Percentiles rank a stretch among this genome's conserved stretches.
Conservation (phyloP, 495 filamentous ascomycete species). For the Daldinia concentrica region DNA sequence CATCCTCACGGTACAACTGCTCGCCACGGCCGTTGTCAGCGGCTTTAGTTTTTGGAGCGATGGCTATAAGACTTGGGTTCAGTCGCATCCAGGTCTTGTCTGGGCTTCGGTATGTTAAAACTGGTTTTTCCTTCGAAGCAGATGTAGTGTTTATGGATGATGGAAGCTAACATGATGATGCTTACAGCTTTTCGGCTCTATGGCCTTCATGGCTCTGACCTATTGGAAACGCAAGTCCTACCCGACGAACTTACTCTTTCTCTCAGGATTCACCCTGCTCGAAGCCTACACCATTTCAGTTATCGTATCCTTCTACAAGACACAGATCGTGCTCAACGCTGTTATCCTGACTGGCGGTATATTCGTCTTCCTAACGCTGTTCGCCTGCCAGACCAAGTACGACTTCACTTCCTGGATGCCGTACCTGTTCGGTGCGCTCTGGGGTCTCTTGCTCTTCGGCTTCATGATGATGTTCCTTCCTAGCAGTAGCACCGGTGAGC, state of each 20-base stretch:
- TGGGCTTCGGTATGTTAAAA: conserved; percentile 69
- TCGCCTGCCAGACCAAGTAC: conserved; percentile 97
- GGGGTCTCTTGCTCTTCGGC: conserved; percentile 90
- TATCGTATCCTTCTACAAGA: conserved; percentile 86
- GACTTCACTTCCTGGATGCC: conserved; percentile 98
- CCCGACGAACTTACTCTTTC: conserved; percentile 92
- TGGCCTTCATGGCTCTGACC: conserved; percentile 84
- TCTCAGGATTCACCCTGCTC: conserved; percentile 86
- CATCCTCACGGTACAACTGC: conserved; percentile 78
- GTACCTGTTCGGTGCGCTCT: conserved; percentile 89
- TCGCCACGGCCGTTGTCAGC: conserved; percentile 82
- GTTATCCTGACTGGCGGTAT: conserved; percentile 90
- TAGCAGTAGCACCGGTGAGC: conserved; percentile 76
- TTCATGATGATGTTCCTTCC: conserved; percentile 91
- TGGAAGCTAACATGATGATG: conserved; percentile 20
- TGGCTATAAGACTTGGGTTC: conserved; percentile 87
- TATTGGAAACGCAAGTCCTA: conserved; percentile 99
- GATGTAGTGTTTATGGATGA: conserved; percentile 9
- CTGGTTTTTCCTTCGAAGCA: conserved; percentile 12
- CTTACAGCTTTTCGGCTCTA: conserved; percentile 71
- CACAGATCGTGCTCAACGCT: conserved; percentile 84
- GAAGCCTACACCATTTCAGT: conserved; percentile 96
- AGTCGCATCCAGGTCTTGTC: conserved; percentile 82
- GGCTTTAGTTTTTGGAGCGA: conserved; percentile 84
- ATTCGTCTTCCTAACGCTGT: conserved; percentile 90